Percentiles rank a stretch among this genome's conserved stretches.
Evolutionary conservation across 1,139 yeast species (phyloP).

Genomic region (Hansenula lynferdii): DNA sequence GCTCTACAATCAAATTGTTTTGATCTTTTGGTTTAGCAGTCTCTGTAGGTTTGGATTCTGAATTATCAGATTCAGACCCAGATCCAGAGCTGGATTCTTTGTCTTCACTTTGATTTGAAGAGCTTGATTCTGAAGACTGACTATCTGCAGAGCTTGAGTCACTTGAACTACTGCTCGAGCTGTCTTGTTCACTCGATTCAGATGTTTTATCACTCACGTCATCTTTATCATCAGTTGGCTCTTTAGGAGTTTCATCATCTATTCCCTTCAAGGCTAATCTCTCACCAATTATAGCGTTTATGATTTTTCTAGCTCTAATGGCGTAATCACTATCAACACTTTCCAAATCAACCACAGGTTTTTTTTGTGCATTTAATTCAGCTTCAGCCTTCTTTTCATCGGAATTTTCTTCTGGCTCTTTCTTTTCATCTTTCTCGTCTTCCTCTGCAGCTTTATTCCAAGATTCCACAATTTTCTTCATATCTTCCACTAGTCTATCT

Average conservation of each 20-base stretch:
- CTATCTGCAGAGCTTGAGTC: not conserved
- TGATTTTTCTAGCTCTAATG: constrained; percentile 37
- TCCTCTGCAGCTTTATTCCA: constrained; percentile 50
- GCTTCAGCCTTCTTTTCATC: constrained; percentile 19
- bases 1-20: constrained; percentile 33
- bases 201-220: not conserved
- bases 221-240: constrained; percentile 1
- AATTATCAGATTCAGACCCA: constrained; percentile 4
- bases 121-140: not conserved
- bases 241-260: constrained; percentile 17
- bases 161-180: constrained; percentile 3
- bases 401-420: constrained; percentile 12
- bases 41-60: constrained; percentile 3
- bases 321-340: constrained; percentile 32
- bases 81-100: constrained; percentile 7
- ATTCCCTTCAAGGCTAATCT: constrained; percentile 33
- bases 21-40: too few relatives aligned
- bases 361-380: not conserved
- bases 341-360: constrained; percentile 7
- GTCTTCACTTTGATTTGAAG: not conserved
- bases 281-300: constrained; percentile 35
- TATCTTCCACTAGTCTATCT: constrained; percentile 50
- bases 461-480: constrained; percentile 39
- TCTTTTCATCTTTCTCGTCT: constrained; percentile 6
- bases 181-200: not conserved